Evolutionary conservation across 768 basidiomycete species (phyloP).

Genomic region (Piloderma croceum): DNA sequence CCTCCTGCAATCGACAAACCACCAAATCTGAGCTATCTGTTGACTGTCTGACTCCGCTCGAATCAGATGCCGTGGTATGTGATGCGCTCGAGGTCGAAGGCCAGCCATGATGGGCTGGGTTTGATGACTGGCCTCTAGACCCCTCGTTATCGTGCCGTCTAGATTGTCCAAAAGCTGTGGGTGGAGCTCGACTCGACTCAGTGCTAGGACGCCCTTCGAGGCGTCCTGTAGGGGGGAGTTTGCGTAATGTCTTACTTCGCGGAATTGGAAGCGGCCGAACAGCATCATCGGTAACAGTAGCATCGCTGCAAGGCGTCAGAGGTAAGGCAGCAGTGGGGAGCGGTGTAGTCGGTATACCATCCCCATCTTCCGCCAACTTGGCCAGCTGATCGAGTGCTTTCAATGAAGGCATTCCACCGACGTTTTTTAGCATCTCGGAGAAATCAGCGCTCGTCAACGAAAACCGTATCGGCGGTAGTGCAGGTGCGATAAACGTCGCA

Average conservation of each 20-base stretch:
- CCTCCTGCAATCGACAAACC: conserved; percentile 51
- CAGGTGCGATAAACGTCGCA: conserved; percentile 80
- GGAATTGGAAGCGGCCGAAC: not conserved
- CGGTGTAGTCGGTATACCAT: conserved; percentile 26
- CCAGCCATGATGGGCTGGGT: too few species aligned
- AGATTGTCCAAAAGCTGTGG: not conserved
- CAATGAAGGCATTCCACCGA: conserved; percentile 44
- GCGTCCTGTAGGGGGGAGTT: not conserved
- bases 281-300: conserved; percentile 23
- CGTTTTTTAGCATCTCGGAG: conserved; percentile 60
- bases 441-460: conserved; percentile 83
- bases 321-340: conserved; percentile 30
- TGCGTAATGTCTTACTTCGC: not conserved
- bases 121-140: too few species aligned
- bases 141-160: too few species aligned
- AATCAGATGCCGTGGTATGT: not conserved
- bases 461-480: conserved; percentile 86
- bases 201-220: not conserved
- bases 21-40: conserved; percentile 43
- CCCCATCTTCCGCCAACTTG: conserved; percentile 32
- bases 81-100: not conserved
- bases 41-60: conserved; percentile 5
- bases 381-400: conserved; percentile 44
- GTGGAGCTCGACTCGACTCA: not conserved
- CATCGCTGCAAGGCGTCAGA: conserved; percentile 14